phyloP scores from a whole-genome alignment of 371 early-diverging fungal genomes.

The Coemansia linderi region DNA sequence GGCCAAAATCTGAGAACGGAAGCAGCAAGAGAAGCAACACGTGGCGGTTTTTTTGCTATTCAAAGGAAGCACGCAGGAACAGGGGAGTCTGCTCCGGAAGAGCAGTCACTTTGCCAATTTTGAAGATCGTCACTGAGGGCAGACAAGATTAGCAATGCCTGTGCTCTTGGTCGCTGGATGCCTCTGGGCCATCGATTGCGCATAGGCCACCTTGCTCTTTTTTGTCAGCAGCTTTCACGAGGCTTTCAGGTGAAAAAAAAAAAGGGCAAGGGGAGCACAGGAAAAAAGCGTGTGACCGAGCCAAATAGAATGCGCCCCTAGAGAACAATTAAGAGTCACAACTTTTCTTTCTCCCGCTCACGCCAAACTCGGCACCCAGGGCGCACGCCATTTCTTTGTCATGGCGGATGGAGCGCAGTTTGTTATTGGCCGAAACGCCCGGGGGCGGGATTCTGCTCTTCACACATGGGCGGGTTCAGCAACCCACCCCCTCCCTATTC shows the following conservation, averaged over 20 bases:
- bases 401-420: neutral
- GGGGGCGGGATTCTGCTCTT: neutral
- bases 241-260: neutral
- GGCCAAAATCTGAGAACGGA: slow-evolving; percentile 3
- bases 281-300: slow-evolving; percentile 2
- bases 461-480: neutral
- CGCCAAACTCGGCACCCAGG: neutral
- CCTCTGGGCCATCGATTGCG: slow-evolving; percentile 2
- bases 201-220: neutral
- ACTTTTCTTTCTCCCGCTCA: neutral
- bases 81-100: neutral
- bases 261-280: neutral
- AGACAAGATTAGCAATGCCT: neutral
- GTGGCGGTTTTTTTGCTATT: slow-evolving; percentile 18
- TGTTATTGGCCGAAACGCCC: slow-evolving; percentile 12
- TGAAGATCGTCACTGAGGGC: neutral
- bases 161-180: neutral
- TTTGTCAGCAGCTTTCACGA: slow-evolving; percentile 10
- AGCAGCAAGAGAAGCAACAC: slow-evolving; percentile 4
- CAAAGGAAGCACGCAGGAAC: neutral
- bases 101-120: slow-evolving; percentile 6
- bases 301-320: neutral
- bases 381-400: slow-evolving; percentile 5
- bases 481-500: slow-evolving; percentile 6
- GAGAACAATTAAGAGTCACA: slow-evolving; percentile 6